phyloP scores from a whole-genome alignment of 2,329 filamentous ascomycete species.

The Triangularia setosa region DNA sequence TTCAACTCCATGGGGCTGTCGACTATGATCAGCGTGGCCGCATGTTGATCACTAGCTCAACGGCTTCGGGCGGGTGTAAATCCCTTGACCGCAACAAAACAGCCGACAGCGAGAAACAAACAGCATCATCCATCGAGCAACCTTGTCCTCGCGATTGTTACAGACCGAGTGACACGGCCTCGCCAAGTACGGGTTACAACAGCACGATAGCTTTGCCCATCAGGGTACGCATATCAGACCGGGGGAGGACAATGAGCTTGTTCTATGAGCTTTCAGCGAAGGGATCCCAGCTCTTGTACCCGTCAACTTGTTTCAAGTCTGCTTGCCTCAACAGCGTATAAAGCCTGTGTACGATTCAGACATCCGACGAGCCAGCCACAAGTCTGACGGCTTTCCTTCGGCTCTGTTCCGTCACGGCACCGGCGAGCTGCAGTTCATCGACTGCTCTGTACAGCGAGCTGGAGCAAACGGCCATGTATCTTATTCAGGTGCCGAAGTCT shows the following conservation, averaged over 20 bases:
- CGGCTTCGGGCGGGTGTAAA: not conserved
- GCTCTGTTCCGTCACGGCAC: not conserved
- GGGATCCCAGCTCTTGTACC: not conserved
- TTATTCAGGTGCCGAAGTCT: not conserved
- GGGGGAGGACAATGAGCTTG: not conserved
- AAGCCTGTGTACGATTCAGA: constrained; percentile 2
- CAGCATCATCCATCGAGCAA: not conserved
- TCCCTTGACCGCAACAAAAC: not conserved
- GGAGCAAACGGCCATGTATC: not conserved
- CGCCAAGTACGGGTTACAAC: constrained; percentile 8
- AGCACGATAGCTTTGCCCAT: not conserved
- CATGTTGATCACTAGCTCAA: not conserved
- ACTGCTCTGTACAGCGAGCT: not conserved
- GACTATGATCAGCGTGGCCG: constrained; percentile 9
- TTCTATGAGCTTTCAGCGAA: not conserved
- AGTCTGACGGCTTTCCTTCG: not conserved
- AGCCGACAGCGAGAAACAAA: not conserved
- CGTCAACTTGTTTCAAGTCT: constrained; percentile 2
- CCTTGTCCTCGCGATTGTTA: not conserved
- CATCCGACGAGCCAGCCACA: constrained; percentile 1
- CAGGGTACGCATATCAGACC: not conserved
- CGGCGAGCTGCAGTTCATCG: constrained; percentile 2
- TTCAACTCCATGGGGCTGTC: constrained; percentile 14
- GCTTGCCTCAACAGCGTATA: not conserved
- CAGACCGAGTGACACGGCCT: constrained; percentile 8